Conservation (phyloP, 129 eudicot species). For the Artemisia annua region DNA sequence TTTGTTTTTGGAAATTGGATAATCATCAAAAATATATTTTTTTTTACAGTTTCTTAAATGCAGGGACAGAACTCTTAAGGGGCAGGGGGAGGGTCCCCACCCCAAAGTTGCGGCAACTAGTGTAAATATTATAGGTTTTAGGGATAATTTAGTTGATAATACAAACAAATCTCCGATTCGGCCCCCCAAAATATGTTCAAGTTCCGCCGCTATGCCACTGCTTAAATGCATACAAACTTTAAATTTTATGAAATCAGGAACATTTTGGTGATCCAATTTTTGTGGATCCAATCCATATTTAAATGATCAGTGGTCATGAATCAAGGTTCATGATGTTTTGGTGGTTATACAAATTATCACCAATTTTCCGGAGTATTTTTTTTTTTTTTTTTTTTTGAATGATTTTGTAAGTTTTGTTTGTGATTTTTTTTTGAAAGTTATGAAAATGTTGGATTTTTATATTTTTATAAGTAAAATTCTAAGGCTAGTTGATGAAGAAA, state of each 20-base stretch:
- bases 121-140: too few relatives aligned
- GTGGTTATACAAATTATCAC: conserved; percentile 2
- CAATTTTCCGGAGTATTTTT: neutral
- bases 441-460: too few relatives aligned
- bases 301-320: too few relatives aligned
- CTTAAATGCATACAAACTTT: neutral
- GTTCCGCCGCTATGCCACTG: conserved; percentile 1
- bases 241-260: neutral
- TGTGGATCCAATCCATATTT: too few relatives aligned
- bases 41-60: neutral
- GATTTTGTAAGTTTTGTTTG: conserved; percentile 24
- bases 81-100: too few relatives aligned
- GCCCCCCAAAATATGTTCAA: too few relatives aligned
- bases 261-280: neutral
- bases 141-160: too few relatives aligned
- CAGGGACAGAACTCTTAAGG: too few relatives aligned
- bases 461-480: neutral
- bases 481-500: conserved; percentile 12
- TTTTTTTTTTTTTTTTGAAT: conserved; percentile 8
- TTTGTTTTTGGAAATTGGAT: conserved; percentile 9
- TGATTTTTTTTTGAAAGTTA: neutral
- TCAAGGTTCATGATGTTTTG: neutral
- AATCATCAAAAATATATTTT: neutral
- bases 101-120: too few relatives aligned
- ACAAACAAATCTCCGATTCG: too few relatives aligned